Evolutionary conservation across 1,284 basidiomycete genomes (phyloP), one percentile per base, ranked within the genome.

Genomic region (Baeospora myosura): DNA sequence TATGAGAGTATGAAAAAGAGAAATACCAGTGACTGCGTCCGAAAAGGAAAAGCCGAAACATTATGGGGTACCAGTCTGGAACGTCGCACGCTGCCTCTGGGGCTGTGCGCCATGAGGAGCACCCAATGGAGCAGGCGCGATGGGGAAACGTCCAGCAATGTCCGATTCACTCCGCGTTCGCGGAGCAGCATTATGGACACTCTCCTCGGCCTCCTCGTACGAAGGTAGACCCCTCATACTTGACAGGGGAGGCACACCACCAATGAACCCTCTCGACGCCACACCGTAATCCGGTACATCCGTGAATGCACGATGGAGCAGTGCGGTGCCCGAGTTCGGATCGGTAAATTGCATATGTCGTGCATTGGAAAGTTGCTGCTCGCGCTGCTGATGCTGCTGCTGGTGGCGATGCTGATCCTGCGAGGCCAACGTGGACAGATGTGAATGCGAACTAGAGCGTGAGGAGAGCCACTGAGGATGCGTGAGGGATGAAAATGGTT

Each of bases 241-340:
- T 54, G 76, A 75, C 53, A 96, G 63, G 7, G 93, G 92, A 5
- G 87, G 82, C 10, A 94, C 82, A 4, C 90, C 89, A 1, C 89
- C 91, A 24, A 92, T 68, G 62, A 92, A 93, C 5, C 88, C 91
- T 10, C 80, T 67, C 43, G 78, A 76, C 1, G 90, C 88, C 35
- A 88, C 74, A 11, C 74, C 74, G 60, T 97, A 96, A 54, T 84
- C 76, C 1, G 93, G 92, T 16, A 95, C 90, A 58, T 83, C 75
- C 34, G 78, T 77, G 47, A 81, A 74, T 42, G 76, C 73, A 14
- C 77, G 71, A 49, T 75, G 75, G 43, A 81, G 64, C 48, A 76
- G 49, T 14, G 49, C 21, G 51, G 42, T 50, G 35, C 40, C 48
- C 45, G 48, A 49, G 40, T 45, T 37, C 18, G 47, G 42, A 44